Evolutionary conservation across 192 early-diverging fungal genomes (phyloP).

Genomic region (Entomortierella lignicola): DNA sequence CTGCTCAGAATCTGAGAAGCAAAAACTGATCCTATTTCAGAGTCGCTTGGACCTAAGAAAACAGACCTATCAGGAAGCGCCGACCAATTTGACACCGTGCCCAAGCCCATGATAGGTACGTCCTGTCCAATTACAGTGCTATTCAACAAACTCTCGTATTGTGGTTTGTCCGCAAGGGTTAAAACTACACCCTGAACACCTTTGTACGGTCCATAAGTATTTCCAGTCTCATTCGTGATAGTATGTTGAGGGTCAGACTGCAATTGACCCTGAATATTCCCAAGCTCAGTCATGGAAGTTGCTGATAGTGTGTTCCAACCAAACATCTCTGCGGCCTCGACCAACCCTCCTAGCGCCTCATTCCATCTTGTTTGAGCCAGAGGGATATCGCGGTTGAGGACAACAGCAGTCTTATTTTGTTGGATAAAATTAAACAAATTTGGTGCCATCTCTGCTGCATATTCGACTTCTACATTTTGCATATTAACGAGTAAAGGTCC

Average conservation of each 20-base stretch:
- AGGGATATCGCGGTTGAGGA: slow-evolving; percentile 27
- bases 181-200: slow-evolving; percentile 31
- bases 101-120: slow-evolving; percentile 26
- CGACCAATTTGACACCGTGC: slow-evolving; percentile 21
- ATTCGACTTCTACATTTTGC: slow-evolving; percentile 20
- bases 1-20: slow-evolving; percentile 24
- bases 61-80: slow-evolving; percentile 13
- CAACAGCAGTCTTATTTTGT: slow-evolving; percentile 23
- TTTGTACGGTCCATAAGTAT: slow-evolving; percentile 9
- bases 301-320: slow-evolving; percentile 41
- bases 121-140: not conserved
- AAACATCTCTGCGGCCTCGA: slow-evolving; percentile 25
- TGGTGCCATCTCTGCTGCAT: not conserved
- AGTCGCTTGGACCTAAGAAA: slow-evolving; percentile 31
- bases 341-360: slow-evolving; percentile 38
- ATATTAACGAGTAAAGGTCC: slow-evolving; percentile 28
- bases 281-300: slow-evolving; percentile 24
- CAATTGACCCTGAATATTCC: slow-evolving; percentile 4
- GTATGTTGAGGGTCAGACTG: not conserved
- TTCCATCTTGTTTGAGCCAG: slow-evolving; percentile 38
- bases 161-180: slow-evolving; percentile 30
- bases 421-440: slow-evolving; percentile 12
- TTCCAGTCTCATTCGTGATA: not conserved
- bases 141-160: slow-evolving; percentile 20
- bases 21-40: slow-evolving; percentile 12